phyloP scores from a whole-genome alignment of 2,329 filamentous ascomycete genomes.

The Trichoderma cornu-damae region DNA sequence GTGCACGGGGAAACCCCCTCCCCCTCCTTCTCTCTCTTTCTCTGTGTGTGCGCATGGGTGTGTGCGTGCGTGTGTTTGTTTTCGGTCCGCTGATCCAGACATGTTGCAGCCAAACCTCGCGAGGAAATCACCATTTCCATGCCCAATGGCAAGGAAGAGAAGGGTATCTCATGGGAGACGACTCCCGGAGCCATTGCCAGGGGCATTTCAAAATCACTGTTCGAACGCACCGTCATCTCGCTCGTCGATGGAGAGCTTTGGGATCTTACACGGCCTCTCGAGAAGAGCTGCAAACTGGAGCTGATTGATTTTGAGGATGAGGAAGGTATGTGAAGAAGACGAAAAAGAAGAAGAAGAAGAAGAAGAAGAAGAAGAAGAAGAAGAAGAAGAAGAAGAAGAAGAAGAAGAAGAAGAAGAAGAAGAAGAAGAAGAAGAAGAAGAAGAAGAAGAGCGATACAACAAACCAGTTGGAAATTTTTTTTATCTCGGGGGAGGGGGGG shows the following conservation, averaged over 20 bases:
- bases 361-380: too few species aligned
- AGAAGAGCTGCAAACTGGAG: slow-evolving; percentile 79
- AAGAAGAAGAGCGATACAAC: too few species aligned
- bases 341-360: too few species aligned
- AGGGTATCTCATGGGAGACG: slow-evolving; percentile 85
- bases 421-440: too few species aligned
- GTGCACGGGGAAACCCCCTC: background rate
- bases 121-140: slow-evolving; percentile 71
- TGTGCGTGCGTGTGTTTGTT: background rate
- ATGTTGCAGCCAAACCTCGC: slow-evolving; percentile 52
- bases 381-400: too few species aligned
- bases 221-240: slow-evolving; percentile 81
- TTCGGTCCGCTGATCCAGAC: background rate
- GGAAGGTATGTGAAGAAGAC: slow-evolving; percentile 30
- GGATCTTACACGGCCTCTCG: slow-evolving; percentile 87
- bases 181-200: slow-evolving; percentile 75
- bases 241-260: slow-evolving; percentile 79
- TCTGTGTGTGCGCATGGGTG: background rate
- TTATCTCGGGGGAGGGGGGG: too few species aligned
- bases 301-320: slow-evolving; percentile 70
- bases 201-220: slow-evolving; percentile 77
- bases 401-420: too few species aligned
- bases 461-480: too few species aligned
- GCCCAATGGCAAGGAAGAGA: slow-evolving; percentile 63
- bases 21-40: background rate